Evolutionary conservation across 192 early-diverging fungal species (phyloP), one percentile per base, ranked within the genome.

Genomic region (Coemansia sp.): DNA sequence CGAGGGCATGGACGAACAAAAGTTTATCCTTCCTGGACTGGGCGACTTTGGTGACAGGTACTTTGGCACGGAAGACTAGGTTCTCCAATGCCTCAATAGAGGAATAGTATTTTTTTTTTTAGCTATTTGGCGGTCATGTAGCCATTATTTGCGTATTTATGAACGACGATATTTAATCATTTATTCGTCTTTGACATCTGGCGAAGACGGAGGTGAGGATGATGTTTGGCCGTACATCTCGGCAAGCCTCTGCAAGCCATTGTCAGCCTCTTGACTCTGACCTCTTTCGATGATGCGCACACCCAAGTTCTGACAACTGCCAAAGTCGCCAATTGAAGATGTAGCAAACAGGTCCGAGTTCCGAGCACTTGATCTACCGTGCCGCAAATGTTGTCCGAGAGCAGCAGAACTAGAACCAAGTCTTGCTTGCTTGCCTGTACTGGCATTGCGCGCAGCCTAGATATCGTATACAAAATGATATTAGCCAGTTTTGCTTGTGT

Each of bases 41-140:
- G 95, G 96, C 44, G 95, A 96, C 81, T 98, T 95, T 77, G 95
- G 95, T 66, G 94, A 93, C 86, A 87, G 93, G 73, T 95, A 94
- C 81, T 92, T 94, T 86, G 91, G 93, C 41, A 93, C 93, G 12
- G 90, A 90, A 31, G 87, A 81, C 24, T 81, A 75, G 70, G 27
- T 20, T 27, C 18, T 16, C 36, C 36, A 15, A 15, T 10, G 8
- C 31, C 33, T 38, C 58, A 3, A 16, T 36, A 38, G 34, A n/a
- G 5, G 33, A 15, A 5, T 15, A 31, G 18, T 50, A 8, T n/a
- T 50, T 27, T 27, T 27, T n/a, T 27, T 27, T 27, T 50, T 24
- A 20, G 33, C 33, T 41, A 2, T 62, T 27, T 62, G 9, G 36
- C 9, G 57, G 2, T 3, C 7, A 53, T 53, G 11, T 53, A 27